A percentile compares a stretch with the other conserved stretches of the same genome.
Evolutionary conservation across 1,139 yeast species (phyloP).

Genomic region (Yamadazyma triangularis): DNA sequence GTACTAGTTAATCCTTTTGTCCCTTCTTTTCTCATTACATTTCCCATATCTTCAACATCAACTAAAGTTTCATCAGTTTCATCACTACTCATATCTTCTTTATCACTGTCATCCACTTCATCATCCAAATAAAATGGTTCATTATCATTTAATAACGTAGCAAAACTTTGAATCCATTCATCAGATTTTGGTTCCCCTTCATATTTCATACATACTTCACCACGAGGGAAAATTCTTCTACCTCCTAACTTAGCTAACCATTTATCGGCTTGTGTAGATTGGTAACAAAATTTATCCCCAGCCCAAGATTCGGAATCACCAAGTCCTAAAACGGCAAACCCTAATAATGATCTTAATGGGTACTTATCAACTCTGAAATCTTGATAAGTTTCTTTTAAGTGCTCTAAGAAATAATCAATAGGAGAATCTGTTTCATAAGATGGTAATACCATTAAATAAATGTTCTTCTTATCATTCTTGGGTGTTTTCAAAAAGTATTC

Average conservation of each 20-base stretch:
- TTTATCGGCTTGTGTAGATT: conserved; percentile 70
- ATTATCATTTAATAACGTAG: conserved; percentile 58
- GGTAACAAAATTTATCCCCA: conserved; percentile 80
- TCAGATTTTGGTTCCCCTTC: conserved; percentile 58
- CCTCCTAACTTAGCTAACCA: conserved; percentile 82
- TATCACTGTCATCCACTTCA: conserved; percentile 32
- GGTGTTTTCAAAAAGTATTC: conserved; percentile 73
- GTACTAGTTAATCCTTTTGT: conserved; percentile 11
- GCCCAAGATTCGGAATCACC: conserved; percentile 86
- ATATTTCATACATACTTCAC: conserved; percentile 77
- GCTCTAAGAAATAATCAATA: conserved; percentile 79
- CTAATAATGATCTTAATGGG: conserved; percentile 64
- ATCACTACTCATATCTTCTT: conserved; percentile 40
- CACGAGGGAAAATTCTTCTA: conserved; percentile 77
- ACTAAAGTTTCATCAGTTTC: conserved; percentile 46
- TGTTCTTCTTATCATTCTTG: conserved; percentile 28
- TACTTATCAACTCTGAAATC: conserved; percentile 84
- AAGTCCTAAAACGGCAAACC: conserved; percentile 80
- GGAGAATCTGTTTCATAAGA: conserved; percentile 94
- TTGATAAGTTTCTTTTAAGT: conserved; percentile 71
- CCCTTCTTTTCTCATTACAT: conserved; percentile 40
- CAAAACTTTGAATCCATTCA: conserved; percentile 64
- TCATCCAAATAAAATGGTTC: conserved; percentile 55
- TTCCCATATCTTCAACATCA: conserved; percentile 86
- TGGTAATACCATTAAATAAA: conserved; percentile 78